phyloP scores from a whole-genome alignment of 2,329 filamentous ascomycete genomes.

The Gaeumannomyces sp. region DNA sequence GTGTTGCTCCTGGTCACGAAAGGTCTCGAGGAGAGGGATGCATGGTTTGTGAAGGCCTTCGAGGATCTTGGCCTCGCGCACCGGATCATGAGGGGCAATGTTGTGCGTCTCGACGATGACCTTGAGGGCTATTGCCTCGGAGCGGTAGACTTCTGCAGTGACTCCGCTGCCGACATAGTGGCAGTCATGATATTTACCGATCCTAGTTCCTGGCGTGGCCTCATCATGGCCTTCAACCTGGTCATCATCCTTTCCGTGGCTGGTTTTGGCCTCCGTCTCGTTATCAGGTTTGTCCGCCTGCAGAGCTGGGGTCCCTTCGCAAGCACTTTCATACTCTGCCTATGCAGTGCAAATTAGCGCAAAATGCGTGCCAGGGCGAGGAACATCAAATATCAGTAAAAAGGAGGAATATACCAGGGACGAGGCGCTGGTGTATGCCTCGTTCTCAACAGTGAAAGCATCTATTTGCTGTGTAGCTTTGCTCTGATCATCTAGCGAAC shows the following conservation, averaged over 20 bases:
- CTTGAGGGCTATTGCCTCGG: slow-evolving; percentile 63
- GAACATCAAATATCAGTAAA: slow-evolving; percentile 11
- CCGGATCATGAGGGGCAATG: slow-evolving; percentile 75
- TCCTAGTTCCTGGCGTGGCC: slow-evolving; percentile 33
- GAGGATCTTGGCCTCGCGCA: slow-evolving; percentile 73
- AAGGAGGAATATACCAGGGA: slow-evolving; percentile 45
- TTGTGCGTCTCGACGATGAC: slow-evolving; percentile 70
- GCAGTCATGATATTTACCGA: slow-evolving; percentile 50
- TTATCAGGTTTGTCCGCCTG: not conserved
- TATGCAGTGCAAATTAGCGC: slow-evolving; percentile 24
- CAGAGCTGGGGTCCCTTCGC: slow-evolving; percentile 2
- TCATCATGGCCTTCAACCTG: slow-evolving; percentile 1
- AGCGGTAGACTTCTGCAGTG: slow-evolving; percentile 78
- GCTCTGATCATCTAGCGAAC: slow-evolving; percentile 13
- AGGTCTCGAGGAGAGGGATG: slow-evolving; percentile 66
- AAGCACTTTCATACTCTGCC: slow-evolving; percentile 50
- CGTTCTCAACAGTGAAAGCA: slow-evolving; percentile 61
- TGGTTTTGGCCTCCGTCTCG: not conserved
- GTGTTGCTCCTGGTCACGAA: slow-evolving; percentile 62
- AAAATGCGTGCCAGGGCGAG: not conserved
- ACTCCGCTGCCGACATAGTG: slow-evolving; percentile 58
- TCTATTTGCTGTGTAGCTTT: slow-evolving; percentile 22
- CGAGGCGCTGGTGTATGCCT: slow-evolving; percentile 51
- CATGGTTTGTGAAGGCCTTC: slow-evolving; percentile 46
- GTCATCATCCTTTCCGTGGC: not conserved